Percentiles rank a stretch among this genome's conserved stretches.
These are phyloP conservation scores for Ustilago tritici DNA, from an alignment of 1,284 basidiomycete species.

Conservation along the genomic window DNA sequence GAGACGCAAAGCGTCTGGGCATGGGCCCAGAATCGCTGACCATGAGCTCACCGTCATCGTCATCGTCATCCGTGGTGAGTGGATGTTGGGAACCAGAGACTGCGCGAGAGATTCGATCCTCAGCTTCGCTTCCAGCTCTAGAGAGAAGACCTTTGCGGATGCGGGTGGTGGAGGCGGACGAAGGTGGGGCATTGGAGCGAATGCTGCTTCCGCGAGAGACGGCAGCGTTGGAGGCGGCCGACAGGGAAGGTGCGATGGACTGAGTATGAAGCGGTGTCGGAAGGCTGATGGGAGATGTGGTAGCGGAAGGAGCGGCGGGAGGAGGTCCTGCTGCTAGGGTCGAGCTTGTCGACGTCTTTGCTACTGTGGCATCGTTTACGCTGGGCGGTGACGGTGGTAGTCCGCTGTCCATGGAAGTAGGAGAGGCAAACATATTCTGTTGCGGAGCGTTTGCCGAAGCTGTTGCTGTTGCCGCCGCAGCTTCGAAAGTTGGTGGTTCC, in stretches of 20 bases:
- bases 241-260: conserved; percentile 4
- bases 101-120: conserved; percentile 30
- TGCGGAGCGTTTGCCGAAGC: not conserved
- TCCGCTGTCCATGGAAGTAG: conserved; percentile 23
- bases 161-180: conserved; percentile 39
- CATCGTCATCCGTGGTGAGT: conserved; percentile 53
- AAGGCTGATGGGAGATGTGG: conserved; percentile 34
- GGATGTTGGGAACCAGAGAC: conserved; percentile 22
- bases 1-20: conserved; percentile 51
- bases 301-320: conserved; percentile 18
- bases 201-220: conserved; percentile 45
- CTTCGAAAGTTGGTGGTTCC: conserved; percentile 11
- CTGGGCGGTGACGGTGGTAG: conserved; percentile 8
- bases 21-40: conserved; percentile 56
- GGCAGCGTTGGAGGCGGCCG: conserved; percentile 37
- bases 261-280: conserved; percentile 38
- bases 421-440: conserved; percentile 26
- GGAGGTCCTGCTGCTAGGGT: conserved; percentile 17
- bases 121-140: conserved; percentile 47
- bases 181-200: conserved; percentile 38
- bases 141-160: conserved; percentile 50
- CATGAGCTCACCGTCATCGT: conserved; percentile 49
- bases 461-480: not conserved
- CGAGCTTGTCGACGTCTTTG: not conserved
- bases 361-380: not conserved